These are phyloP conservation scores for Davidsoniella neocaledoniae DNA, from an alignment of 2,329 filamentous ascomycete species.

Conservation along the genomic window DNA sequence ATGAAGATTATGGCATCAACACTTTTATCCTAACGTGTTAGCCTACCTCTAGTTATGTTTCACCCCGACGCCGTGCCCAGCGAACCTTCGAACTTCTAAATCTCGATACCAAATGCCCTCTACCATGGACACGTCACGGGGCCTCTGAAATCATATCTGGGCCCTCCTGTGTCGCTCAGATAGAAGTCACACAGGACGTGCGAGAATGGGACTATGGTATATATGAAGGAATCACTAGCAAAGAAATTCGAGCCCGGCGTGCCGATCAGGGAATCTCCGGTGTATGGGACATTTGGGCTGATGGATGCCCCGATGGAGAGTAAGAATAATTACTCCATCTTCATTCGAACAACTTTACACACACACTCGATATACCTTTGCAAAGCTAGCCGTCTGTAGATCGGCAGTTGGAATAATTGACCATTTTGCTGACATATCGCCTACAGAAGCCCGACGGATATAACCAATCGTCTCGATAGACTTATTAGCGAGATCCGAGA, in stretches of 20 bases:
- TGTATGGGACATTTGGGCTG: conserved; percentile 75
- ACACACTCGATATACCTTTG: not conserved
- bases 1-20: too few relatives aligned
- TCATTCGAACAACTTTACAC: not conserved
- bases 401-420: too few relatives aligned
- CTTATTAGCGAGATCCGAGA: conserved; percentile 60
- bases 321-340: conserved; percentile 25
- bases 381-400: not conserved
- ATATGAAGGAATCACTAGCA: conserved; percentile 66
- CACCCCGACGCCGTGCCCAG: conserved; percentile 69
- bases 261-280: conserved; percentile 38
- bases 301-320: conserved; percentile 77
- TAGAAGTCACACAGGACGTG: conserved; percentile 55
- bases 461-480: conserved; percentile 54
- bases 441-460: conserved; percentile 48
- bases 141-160: conserved; percentile 19
- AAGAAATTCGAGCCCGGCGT: conserved; percentile 45
- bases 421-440: not conserved
- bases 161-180: conserved; percentile 37
- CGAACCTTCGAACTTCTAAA: conserved; percentile 78
- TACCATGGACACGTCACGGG: conserved; percentile 52
- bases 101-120: conserved; percentile 41
- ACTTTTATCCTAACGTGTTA: not conserved
- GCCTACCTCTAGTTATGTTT: conserved; percentile 50
- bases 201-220: conserved; percentile 79